Percentiles rank a stretch among this genome's conserved stretches.
Conservation (phyloP, 2,329 filamentous ascomycete species). For the Colletotrichum costaricense region DNA sequence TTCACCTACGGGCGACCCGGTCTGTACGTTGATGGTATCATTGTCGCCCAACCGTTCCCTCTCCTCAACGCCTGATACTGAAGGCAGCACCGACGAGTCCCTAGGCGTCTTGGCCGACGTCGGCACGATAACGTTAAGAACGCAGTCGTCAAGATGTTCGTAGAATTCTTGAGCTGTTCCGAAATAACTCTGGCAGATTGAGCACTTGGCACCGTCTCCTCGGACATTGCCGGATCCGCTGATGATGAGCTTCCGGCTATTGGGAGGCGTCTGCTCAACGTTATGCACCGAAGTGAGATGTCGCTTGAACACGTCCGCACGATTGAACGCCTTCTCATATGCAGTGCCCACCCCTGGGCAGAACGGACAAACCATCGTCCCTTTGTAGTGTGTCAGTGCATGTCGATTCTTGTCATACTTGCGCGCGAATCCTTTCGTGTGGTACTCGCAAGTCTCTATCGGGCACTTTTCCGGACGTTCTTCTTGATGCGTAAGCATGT, state of each 20-base stretch:
- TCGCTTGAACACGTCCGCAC: constrained; percentile 96
- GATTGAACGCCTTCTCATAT: constrained; percentile 94
- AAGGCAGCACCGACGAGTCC: constrained; percentile 23
- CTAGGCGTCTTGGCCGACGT: constrained; percentile 28
- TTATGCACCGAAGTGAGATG: constrained; percentile 93
- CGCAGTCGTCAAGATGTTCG: constrained; percentile 85
- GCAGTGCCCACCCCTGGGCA: constrained; percentile 89
- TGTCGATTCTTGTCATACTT: constrained; percentile 99
- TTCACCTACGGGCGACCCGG: constrained; percentile 18
- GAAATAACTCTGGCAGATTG: constrained; percentile 85
- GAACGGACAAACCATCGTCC: constrained; percentile 97
- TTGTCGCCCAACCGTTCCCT: constrained; percentile 15
- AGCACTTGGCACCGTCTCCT: constrained; percentile 82
- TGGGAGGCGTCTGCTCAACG: constrained; percentile 93
- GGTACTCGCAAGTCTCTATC: constrained; percentile 92
- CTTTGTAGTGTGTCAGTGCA: constrained; percentile 96
- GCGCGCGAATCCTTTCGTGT: constrained; percentile 91
- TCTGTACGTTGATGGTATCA: constrained; percentile 14
- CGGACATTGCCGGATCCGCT: constrained; percentile 38
- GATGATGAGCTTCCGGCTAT: constrained; percentile 80
- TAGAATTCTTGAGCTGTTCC: constrained; percentile 95
- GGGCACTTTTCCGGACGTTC: constrained; percentile 97
- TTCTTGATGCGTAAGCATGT: constrained; percentile 95
- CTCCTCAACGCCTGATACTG: constrained; percentile 18
- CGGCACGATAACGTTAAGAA: constrained; percentile 69